phyloP scores from a whole-genome alignment of 129 eudicot species.

The Pulicaria dysenterica region DNA sequence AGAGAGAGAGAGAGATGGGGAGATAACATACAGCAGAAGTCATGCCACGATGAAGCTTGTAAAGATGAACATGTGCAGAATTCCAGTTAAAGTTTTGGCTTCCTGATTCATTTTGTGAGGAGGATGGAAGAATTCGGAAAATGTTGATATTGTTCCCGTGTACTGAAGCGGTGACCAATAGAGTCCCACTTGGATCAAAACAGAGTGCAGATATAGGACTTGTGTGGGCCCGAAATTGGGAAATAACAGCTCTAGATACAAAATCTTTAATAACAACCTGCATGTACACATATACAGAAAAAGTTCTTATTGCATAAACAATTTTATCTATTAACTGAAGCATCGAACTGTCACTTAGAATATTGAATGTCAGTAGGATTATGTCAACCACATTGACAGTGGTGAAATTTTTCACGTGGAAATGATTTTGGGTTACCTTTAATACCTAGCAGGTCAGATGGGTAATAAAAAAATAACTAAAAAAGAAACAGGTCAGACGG shows the following conservation, averaged over 20 bases:
- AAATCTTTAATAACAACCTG: slow-evolving; percentile 90
- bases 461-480: no score
- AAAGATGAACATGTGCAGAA: slow-evolving; percentile 86
- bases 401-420: no score
- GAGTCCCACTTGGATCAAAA: slow-evolving; percentile 99
- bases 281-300: slow-evolving; percentile 23
- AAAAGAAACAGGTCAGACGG: no score
- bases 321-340: neutral
- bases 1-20: slow-evolving; percentile 13
- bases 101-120: slow-evolving; percentile 64
- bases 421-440: no score
- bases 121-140: slow-evolving; percentile 77
- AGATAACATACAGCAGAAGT: slow-evolving; percentile 80
- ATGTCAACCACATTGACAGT: slow-evolving; percentile 2
- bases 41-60: slow-evolving; percentile 94
- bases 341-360: neutral
- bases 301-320: neutral
- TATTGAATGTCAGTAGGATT: neutral
- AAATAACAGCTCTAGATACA: slow-evolving; percentile 61
- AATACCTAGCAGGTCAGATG: no score
- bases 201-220: slow-evolving; percentile 93
- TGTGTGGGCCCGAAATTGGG: slow-evolving; percentile 91
- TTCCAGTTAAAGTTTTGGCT: slow-evolving; percentile 63
- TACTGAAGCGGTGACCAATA: slow-evolving; percentile 90
- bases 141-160: slow-evolving; percentile 89